These are phyloP conservation scores for Protomyces macrosporus DNA, from an alignment of 1,139 yeast genomes.

Conservation along the genomic window DNA sequence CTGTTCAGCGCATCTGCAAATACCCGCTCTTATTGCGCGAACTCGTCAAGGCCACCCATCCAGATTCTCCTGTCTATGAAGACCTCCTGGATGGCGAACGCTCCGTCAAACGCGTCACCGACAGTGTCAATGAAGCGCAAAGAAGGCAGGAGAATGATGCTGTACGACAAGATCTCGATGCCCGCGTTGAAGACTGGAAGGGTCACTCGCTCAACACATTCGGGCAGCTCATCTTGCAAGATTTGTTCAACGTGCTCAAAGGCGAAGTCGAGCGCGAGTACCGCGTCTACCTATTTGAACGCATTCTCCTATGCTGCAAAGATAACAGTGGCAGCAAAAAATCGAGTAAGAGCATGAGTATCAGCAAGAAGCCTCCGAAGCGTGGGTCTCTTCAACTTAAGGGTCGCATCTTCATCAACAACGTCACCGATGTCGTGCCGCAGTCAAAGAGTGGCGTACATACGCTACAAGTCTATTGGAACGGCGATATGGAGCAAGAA, in stretches of 20 bases:
- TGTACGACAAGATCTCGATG: conserved; percentile 60
- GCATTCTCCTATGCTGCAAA: conserved; percentile 73
- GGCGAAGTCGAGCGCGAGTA: conserved; percentile 81
- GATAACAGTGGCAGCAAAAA: conserved; percentile 39
- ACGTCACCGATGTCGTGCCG: conserved; percentile 38
- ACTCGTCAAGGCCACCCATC: conserved; percentile 59
- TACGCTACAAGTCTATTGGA: conserved; percentile 32
- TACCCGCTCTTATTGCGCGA: conserved; percentile 80
- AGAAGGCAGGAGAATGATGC: conserved; percentile 83
- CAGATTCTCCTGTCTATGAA: conserved; percentile 52
- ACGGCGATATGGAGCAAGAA: conserved; percentile 31
- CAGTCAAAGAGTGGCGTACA: conserved; percentile 21
- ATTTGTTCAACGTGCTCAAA: conserved; percentile 66
- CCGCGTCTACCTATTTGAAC: conserved; percentile 82
- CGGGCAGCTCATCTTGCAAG: conserved; percentile 79
- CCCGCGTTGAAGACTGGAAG: conserved; percentile 82
- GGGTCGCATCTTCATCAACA: conserved; percentile 44
- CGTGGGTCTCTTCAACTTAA: conserved; percentile 38
- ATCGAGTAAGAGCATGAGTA: conserved; percentile 26
- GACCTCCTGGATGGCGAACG: conserved; percentile 68
- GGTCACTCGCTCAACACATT: conserved; percentile 80
- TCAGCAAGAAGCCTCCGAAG: conserved; percentile 29
- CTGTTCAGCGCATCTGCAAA: conserved; percentile 89
- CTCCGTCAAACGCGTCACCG: conserved; percentile 70
- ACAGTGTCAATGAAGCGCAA: conserved; percentile 87